Evolutionary conservation across 257 asterid species (phyloP).

Genomic region (Solanum sitiens): DNA sequence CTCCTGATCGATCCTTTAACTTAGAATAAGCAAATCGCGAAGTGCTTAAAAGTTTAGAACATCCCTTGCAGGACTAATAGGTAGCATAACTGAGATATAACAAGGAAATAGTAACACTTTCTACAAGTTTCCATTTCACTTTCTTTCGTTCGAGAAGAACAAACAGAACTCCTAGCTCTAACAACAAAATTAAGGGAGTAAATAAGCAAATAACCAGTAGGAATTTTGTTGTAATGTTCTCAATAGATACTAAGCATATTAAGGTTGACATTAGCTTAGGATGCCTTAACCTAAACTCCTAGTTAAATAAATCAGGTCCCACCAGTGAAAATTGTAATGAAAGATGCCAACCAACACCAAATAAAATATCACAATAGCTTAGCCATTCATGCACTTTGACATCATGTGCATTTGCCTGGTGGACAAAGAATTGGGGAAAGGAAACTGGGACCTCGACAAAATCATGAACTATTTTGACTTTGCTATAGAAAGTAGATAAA

Average conservation of each 20-base stretch:
- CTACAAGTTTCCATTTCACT: background rate
- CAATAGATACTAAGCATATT: background rate
- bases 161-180: background rate
- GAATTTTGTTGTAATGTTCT: background rate
- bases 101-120: background rate
- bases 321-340: background rate
- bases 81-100: background rate
- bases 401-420: background rate
- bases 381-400: background rate
- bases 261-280: background rate
- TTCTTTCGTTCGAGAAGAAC: background rate
- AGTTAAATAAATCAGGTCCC: background rate
- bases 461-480: background rate
- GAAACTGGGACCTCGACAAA: background rate
- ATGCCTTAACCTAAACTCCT: background rate
- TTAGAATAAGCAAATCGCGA: background rate
- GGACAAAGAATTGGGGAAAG: background rate
- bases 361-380: background rate
- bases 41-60: background rate
- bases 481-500: background rate
- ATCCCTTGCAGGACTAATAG: background rate
- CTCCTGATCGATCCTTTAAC: background rate
- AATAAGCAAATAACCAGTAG: background rate
- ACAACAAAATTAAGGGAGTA: background rate
- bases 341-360: background rate